phyloP scores from a whole-genome alignment of 2,329 filamentous ascomycete species.

The Penicillium digitatum region DNA sequence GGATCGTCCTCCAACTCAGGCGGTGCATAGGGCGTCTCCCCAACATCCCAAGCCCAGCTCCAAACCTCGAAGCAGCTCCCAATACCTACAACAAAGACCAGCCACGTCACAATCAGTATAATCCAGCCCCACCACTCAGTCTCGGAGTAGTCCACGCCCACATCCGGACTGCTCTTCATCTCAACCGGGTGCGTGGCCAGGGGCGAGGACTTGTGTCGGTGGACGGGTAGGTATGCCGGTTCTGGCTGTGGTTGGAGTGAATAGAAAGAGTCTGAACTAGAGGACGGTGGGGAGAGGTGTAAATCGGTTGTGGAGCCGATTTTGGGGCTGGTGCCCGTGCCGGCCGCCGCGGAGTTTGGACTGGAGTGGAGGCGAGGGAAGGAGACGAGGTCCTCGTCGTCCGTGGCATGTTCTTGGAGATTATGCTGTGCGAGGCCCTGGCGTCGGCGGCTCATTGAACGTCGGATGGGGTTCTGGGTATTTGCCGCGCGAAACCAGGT shows the following conservation, averaged over 20 bases:
- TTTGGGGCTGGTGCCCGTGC: conserved; percentile 15
- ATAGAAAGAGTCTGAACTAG: conserved; percentile 63
- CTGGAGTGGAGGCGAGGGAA: conserved; percentile 52
- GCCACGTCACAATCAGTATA: conserved; percentile 83
- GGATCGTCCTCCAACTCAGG: conserved; percentile 93
- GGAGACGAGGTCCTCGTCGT: conserved; percentile 74
- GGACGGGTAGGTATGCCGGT: conserved; percentile 30
- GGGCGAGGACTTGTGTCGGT: conserved; percentile 37
- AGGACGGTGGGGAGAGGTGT: conserved; percentile 45
- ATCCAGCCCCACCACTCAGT: conserved; percentile 99
- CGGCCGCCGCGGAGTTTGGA: conserved; percentile 11
- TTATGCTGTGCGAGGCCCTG: conserved; percentile 50
- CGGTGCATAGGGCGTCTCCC: conserved; percentile 89
- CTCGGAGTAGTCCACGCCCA: conserved; percentile 78
- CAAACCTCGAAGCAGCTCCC: conserved; percentile 90
- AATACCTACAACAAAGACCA: conserved; percentile 95
- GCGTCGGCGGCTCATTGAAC: conserved; percentile 28
- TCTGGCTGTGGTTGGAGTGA: conserved; percentile 40
- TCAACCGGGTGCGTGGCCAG: conserved; percentile 35
- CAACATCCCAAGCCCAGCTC: conserved; percentile 99
- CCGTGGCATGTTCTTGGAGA: conserved; percentile 69
- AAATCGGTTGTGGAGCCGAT: conserved; percentile 18
- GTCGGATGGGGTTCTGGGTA: conserved; percentile 18
- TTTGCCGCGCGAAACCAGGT: conserved; percentile 18
- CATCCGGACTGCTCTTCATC: conserved; percentile 43